Evolutionary conservation across 805 yeast genomes (phyloP), one percentile per base, ranked within the genome.

Genomic region (Lipomyces sp.): DNA sequence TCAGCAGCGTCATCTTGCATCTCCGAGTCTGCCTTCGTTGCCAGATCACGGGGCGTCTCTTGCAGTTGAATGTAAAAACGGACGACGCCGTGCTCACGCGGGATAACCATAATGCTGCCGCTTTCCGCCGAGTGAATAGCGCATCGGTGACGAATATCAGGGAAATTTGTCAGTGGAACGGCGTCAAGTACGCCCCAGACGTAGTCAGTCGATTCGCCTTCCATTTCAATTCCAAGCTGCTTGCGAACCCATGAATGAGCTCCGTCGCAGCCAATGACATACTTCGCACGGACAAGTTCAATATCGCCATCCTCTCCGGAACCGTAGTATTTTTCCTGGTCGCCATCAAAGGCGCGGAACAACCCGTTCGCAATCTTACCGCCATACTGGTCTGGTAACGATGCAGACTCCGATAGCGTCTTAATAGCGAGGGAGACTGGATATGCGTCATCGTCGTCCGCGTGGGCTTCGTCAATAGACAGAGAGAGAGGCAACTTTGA

Each of bases 171-270:
- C 26, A 62, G 43, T 16, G 69, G 68, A 28, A 65, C 70, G 41
- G 67, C 64, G 50, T 68, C 72, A 39, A 68, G 48, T 13, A 68
- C 72, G 16, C 70, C 72, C 72, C 72, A 68, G 23, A 66, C 62
- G 37, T 55, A 62, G 54, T 68, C 71, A n/a, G 72, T 65, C 10
- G 67, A 52, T 41, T 68, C 72, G 33, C 71, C 71, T 26, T 63
- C 62, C 68, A 68, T 64, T 43, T 62, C 62, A 35, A 65, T 55
- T 14, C 64, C 69, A 34, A 68, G 53, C 48, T 63, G 61, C 47
- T 61, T 65, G 33, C 70, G 53, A 29, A 67, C 70, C 68, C 68
- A 64, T 8, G 68, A 62, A 43, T 67, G 71, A 23, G 70, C 69
- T 22, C 69, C 69, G 39, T 65, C 69, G 45, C 64, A 55, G 26